Base-by-base conservation (phyloP, 2,329 filamentous ascomycete genomes). In the Thelonectria blattea region DNA sequence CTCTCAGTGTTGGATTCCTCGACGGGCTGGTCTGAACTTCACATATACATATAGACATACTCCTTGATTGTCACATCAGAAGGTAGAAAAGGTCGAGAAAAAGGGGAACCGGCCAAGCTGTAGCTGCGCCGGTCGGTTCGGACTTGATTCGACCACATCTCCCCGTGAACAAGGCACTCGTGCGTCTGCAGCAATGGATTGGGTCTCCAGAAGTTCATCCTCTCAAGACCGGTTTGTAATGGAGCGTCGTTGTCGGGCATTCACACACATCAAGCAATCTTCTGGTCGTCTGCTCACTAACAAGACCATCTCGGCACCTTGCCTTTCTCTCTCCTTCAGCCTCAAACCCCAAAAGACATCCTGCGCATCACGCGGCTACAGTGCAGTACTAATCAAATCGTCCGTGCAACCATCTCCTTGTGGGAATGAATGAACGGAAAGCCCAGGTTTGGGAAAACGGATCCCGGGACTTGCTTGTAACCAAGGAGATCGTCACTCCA, bases 181-280 rank as follows among this genome's bases (percentile, higher is more conserved):
- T 53, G 49, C 50, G 24, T 56, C 48, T 52, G 58, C 52, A 60
- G 47, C 52, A 48, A 45, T 34, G 52, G 51, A n/a, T n/a, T 47
- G 52, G 34, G 52, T 24, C 22, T 48, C 27, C 27, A 30, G 27
- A 30, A 30, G 27, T 30, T 34, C 32, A 41, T 55, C 52, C 46
- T 41, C 27, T 3, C 46, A 51, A 17, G 45, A 32, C 41, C 41
- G 47, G 24, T 52, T 56, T 27, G 42, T 15, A 56, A 48, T 56
- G 45, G 24, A 52, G 52, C 41, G 52, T 49, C 48, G 17, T 51
- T 34, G 41, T 17, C 22, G 20, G 5, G 22, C 22, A 24, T 30
- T 30, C 27, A 30, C 27, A 2, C 27, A 30, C n/a, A n/a, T 24
- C 45, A 22, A 30, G 22, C 20, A n/a, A 20, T 22, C 18, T 24